phyloP scores from a whole-genome alignment of 1,284 basidiomycete species.

The Trichosporon ovoides region DNA sequence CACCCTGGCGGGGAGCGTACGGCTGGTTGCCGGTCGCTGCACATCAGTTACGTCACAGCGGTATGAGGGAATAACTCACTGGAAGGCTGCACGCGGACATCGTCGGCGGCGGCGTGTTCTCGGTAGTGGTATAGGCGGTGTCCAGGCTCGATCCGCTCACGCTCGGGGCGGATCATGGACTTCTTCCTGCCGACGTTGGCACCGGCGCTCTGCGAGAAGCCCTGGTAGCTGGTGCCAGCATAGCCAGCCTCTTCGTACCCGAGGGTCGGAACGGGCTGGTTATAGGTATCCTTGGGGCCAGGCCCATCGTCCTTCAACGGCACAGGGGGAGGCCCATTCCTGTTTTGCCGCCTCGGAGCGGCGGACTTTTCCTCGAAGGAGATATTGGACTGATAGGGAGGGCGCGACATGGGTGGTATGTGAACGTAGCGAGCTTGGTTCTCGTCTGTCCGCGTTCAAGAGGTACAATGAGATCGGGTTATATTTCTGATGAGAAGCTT shows the following conservation, averaged over 20 bases:
- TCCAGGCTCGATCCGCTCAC: constrained; percentile 92
- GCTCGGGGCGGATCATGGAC: constrained; percentile 85
- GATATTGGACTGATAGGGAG: constrained; percentile 33
- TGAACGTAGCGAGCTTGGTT: background rate
- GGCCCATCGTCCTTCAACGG: constrained; percentile 30
- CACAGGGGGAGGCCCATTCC: constrained; percentile 25
- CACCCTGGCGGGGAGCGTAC: constrained; percentile 43
- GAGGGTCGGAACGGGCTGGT: constrained; percentile 21
- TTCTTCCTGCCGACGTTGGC: constrained; percentile 69
- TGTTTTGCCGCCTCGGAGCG: constrained; percentile 11
- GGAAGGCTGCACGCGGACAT: constrained; percentile 69
- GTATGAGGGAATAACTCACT: constrained; percentile 54
- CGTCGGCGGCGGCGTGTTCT: constrained; percentile 75
- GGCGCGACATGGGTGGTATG: constrained; percentile 35
- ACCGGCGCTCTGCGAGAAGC: constrained; percentile 35
- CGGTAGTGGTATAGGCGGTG: constrained; percentile 96
- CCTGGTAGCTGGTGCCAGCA: constrained; percentile 30
- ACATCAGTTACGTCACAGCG: constrained; percentile 14
- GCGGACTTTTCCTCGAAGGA: constrained; percentile 34
- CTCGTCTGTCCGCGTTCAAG: constrained; percentile 2
- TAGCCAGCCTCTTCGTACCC: constrained; percentile 37
- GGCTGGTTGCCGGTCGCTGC: constrained; percentile 78
- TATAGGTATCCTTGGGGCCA: constrained; percentile 9
- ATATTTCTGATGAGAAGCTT: constrained; percentile 7
- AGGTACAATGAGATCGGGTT: constrained; percentile 6